Evolutionary conservation across 139 green algal genomes (phyloP).

Genomic region (Marvania coccoides): DNA sequence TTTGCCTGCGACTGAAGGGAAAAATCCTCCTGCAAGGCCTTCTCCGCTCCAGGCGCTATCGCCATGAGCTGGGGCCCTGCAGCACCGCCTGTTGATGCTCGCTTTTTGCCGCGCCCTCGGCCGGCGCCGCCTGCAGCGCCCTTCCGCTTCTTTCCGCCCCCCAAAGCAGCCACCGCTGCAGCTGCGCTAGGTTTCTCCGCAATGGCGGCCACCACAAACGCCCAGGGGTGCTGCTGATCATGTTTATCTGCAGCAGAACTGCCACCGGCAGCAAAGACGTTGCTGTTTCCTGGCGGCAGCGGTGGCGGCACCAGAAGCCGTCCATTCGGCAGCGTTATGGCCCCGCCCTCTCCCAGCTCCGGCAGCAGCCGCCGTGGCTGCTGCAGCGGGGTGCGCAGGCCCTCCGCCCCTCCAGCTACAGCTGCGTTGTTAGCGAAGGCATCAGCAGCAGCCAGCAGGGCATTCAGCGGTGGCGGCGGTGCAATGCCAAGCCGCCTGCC

Average conservation of each 20-base stretch:
- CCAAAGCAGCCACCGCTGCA: background rate
- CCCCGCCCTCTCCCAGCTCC: background rate
- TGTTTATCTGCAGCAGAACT: no score
- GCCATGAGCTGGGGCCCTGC: no score
- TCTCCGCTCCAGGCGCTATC: no score
- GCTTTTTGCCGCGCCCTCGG: background rate
- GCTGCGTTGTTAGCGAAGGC: conserved; percentile 12
- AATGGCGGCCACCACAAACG: background rate
- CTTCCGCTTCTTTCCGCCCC: background rate
- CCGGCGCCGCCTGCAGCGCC: background rate
- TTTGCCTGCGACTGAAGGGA: no score
- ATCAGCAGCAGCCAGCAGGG: conserved; percentile 13
- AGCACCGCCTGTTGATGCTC: no score
- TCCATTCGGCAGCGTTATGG: background rate
- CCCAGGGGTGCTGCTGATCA: background rate
- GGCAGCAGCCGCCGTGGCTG: background rate
- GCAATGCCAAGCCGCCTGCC: conserved; percentile 4
- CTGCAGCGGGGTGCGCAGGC: background rate
- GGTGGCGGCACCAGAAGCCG: background rate
- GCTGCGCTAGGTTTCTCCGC: background rate
- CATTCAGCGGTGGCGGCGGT: conserved; percentile 4
- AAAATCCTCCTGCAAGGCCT: no score
- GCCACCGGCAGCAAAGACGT: no score
- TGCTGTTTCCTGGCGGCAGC: no score
- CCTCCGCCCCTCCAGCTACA: background rate